Evolutionary conservation across 2,329 filamentous ascomycete species (phyloP).

Genomic region (Colletotrichum sp.): DNA sequence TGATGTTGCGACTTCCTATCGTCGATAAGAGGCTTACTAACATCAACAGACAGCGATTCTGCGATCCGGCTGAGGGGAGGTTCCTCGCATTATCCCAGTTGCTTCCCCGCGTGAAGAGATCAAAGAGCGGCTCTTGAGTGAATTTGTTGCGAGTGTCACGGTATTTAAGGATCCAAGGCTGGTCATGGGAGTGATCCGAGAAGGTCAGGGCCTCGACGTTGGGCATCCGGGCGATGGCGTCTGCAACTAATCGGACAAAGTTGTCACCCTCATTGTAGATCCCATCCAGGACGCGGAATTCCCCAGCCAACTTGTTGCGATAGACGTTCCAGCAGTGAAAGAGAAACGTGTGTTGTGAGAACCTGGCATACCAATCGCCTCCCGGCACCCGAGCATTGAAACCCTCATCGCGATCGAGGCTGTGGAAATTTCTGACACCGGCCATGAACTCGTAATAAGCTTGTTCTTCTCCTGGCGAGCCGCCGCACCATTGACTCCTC

Average conservation of each 20-base stretch:
- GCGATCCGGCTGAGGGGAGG: not conserved
- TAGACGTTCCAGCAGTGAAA: not conserved
- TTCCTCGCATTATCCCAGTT: not conserved
- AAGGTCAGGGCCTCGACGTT: not conserved
- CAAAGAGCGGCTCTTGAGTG: not conserved
- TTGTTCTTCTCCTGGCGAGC: not conserved
- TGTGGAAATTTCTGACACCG: not conserved
- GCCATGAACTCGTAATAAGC: not conserved
- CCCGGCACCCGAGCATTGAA: not conserved
- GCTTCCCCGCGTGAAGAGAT: not conserved
- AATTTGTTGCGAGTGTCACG: not conserved
- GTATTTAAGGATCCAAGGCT: not conserved
- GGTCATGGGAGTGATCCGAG: not conserved
- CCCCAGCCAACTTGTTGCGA: not conserved
- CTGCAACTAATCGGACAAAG: not conserved
- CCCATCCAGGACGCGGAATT: not conserved
- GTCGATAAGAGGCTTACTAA: not conserved
- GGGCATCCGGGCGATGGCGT: not conserved
- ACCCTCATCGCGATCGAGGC: not conserved
- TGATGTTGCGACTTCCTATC: not conserved
- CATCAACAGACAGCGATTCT: not conserved
- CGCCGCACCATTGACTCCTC: not conserved
- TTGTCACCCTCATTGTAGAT: not conserved
- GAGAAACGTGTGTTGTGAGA: not conserved
- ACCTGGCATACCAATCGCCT: not conserved